A percentile compares a stretch with the other conserved stretches of the same genome.
phyloP scores from a whole-genome alignment of 345 rosid species.

The Balakata baccata region DNA sequence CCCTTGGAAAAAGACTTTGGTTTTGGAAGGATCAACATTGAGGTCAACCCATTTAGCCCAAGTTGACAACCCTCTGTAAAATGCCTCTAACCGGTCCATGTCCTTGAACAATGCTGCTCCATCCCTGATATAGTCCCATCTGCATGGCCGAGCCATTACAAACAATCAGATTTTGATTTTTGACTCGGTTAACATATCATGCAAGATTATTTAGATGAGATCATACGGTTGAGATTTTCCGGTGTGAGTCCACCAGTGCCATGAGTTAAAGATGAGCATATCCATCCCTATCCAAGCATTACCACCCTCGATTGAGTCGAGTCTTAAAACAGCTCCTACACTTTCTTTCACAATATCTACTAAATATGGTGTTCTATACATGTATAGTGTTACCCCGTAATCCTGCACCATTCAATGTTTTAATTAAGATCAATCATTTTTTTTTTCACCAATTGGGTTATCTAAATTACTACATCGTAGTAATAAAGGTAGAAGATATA shows the following conservation, averaged over 20 bases:
- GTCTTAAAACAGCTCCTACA: slow-evolving; percentile 59
- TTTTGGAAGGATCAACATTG: slow-evolving; percentile 54
- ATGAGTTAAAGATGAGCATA: slow-evolving; percentile 74
- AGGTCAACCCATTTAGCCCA: slow-evolving; percentile 88
- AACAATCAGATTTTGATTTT: neutral
- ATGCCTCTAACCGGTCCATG: slow-evolving; percentile 81
- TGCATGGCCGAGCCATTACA: slow-evolving; percentile 16
- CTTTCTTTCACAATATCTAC: slow-evolving; percentile 66
- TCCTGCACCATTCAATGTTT: slow-evolving; percentile 40
- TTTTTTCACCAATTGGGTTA: too few relatives aligned
- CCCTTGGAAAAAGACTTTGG: slow-evolving; percentile 87
- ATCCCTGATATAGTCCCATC: slow-evolving; percentile 79
- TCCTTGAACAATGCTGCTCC: slow-evolving; percentile 47
- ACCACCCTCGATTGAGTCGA: slow-evolving; percentile 60
- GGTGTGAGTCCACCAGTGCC: slow-evolving; percentile 97
- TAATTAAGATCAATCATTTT: too few relatives aligned
- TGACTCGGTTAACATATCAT: neutral
- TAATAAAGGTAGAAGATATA: too few relatives aligned
- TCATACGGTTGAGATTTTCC: slow-evolving; percentile 63
- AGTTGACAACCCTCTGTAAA: slow-evolving; percentile 60
- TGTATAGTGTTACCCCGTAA: slow-evolving; percentile 55
- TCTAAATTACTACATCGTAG: too few relatives aligned
- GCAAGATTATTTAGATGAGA: neutral
- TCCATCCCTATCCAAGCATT: slow-evolving; percentile 82
- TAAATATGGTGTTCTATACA: slow-evolving; percentile 76